Percentiles rank a stretch among this genome's conserved stretches.
phyloP scores from a whole-genome alignment of 257 asterid genomes.

The Solanum bulbocastanum region DNA sequence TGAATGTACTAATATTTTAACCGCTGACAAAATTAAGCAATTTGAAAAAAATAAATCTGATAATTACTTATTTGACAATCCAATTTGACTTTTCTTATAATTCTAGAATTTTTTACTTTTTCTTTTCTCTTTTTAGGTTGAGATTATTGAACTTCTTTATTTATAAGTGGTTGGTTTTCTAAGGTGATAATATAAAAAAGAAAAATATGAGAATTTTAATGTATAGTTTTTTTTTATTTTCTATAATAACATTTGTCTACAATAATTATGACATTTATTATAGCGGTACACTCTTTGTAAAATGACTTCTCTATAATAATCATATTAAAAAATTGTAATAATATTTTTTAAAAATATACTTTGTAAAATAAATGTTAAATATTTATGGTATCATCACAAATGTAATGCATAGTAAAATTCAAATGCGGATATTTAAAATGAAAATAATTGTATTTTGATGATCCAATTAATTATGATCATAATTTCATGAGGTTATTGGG shows the following conservation, averaged over 20 bases:
- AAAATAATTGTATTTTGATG: no score
- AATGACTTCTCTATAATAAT: no score
- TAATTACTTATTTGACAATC: neutral
- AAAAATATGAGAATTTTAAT: neutral
- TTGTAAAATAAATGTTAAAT: no score
- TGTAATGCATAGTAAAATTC: no score
- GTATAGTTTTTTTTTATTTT: neutral
- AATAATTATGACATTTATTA: no score
- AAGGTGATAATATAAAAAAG: neutral
- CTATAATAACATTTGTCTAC: neutral
- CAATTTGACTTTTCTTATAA: neutral
- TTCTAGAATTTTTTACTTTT: neutral
- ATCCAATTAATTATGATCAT: neutral
- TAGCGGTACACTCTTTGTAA: neutral
- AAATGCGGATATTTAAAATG: no score
- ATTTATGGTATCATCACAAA: neutral
- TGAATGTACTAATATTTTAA: no score
- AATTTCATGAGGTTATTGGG: neutral
- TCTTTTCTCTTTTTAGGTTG: neutral
- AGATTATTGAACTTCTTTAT: neutral
- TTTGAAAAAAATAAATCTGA: neutral
- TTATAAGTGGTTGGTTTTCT: neutral
- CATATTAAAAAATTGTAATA: no score
- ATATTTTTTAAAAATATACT: no score
- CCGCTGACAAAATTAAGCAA: neutral